Base-by-base conservation (phyloP, 345 rosid genomes). In the Adansonia digitata region DNA sequence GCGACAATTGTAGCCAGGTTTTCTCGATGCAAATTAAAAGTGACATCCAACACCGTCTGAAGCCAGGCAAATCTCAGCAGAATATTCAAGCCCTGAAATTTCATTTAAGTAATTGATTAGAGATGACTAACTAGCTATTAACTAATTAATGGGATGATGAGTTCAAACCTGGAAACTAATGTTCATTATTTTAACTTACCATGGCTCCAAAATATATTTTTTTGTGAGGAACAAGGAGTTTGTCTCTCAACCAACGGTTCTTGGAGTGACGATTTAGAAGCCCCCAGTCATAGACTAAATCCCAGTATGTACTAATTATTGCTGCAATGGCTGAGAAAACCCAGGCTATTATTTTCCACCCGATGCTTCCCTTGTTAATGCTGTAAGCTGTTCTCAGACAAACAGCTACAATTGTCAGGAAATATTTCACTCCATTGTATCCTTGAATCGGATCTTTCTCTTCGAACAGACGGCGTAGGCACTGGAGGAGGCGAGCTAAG, bases 251-350 rank as follows among this genome's bases (percentile, higher is more conserved):
- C 92, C 84, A 88, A 13, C n/a, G 69, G 74, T 89, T 84, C 81
- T 74, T 88, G 27, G 94, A 89, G 22, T 77, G 18, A 0, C 75
- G 82, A 26, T 85, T 87, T 31, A 91, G 90, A 52, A 91, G 86
- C 27, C 94, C 97, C 97, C 97, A 89, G 40, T 91, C 97, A 7
- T 45, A 26, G 22, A 89, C 87, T 40, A 91, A 76, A 74, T 88
- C 97, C 97, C 94, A 91, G 53, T 91, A 89, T 3, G 91, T 91
- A 13, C 82, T 14, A 10, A 77, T 13, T 18, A 85, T 74, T 9
- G 96, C 84, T 39, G 96, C 87, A 73, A 75, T 42, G 2, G 69
- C 82, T 4, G 93, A 88, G 77, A 86, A 77, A 45, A 84, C 24
- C 88, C 88, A 83, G 0, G 89, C 88, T 13, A 69, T n/a, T 14